Base-by-base conservation (phyloP, 1,284 basidiomycete species). In the Ustilago trichophora region DNA sequence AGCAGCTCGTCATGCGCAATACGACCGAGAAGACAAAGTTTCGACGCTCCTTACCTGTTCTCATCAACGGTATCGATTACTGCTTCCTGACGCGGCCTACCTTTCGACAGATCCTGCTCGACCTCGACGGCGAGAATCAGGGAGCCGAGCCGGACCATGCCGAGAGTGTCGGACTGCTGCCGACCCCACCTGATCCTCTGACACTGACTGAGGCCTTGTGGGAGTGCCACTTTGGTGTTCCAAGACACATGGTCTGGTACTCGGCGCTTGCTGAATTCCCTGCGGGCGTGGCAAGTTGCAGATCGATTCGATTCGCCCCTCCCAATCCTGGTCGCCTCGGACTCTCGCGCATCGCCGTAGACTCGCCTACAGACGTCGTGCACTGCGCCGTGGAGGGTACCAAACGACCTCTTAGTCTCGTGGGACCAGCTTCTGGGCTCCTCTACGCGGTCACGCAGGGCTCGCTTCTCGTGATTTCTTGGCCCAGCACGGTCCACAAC, bases 31-130 rank as follows among this genome's bases (percentile, higher is more conserved):
- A 18, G 19, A n/a, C 46, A 0, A 31, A 51, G 5, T 59, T 59
- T 26, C 44, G 31, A 13, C 43, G 46, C 25, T 56, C 56, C 0
- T 18, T 59, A n/a, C 27, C 33, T 7, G 56, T 59, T 0, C 24
- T 59, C 5, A n/a, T 27, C 11, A 66, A 66, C 33, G 63, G 63
- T 12, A 51, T 66, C 31, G 63, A 66, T n/a, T 37, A 55, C 16
- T 51, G 41, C 41, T 66, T 45, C 35, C 13, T 50, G 16, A 29
- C 55, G 9, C 63, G 63, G 8, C 63, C 63, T 9, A 25, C 51
- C 2, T 55, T 55, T 15, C 41, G 35, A 34, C 38, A 58, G 26
- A n/a, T 66, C 3, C 24, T 66, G 13, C n/a, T 41, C 26, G 56
- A 66, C 13, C 31, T 66, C 18, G 40, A 51, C 34, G 24, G 18